These are phyloP conservation scores for Cadophora sp. DNA, from an alignment of 2,329 filamentous ascomycete species.

Conservation along the genomic window DNA sequence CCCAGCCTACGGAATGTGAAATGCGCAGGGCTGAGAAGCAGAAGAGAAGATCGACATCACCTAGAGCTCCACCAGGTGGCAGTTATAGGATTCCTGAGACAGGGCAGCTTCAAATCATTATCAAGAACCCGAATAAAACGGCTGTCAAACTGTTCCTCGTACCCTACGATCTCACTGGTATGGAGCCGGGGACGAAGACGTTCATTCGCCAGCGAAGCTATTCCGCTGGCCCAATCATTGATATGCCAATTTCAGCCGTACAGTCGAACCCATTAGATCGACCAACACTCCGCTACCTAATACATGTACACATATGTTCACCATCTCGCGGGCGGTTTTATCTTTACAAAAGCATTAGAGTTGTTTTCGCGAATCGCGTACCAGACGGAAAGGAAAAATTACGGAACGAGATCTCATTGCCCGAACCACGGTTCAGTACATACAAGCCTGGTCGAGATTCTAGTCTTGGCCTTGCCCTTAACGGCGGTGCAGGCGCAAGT, in stretches of 20 bases:
- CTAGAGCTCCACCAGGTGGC: constrained; percentile 79
- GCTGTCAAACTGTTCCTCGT: constrained; percentile 95
- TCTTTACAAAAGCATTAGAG: constrained; percentile 88
- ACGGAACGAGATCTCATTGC: constrained; percentile 86
- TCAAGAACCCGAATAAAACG: constrained; percentile 98
- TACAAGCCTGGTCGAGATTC: constrained; percentile 67
- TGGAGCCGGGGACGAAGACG: constrained; percentile 94
- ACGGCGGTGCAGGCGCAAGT: constrained; percentile 54
- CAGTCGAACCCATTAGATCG: constrained; percentile 58
- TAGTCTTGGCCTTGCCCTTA: constrained; percentile 33
- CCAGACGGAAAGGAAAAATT: constrained; percentile 95
- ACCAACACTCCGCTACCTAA: constrained; percentile 84
- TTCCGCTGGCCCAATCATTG: constrained; percentile 83
- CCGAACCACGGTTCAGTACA: constrained; percentile 83
- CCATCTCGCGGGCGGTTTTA: constrained; percentile 84
- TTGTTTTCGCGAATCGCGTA: constrained; percentile 96
- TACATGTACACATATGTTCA: constrained; percentile 93
- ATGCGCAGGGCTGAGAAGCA: constrained; percentile 59
- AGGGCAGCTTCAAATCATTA: constrained; percentile 93
- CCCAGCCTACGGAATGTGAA: constrained; percentile 44
- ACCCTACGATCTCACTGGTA: constrained; percentile 89
- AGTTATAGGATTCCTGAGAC: constrained; percentile 93
- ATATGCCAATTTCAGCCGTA: constrained; percentile 48
- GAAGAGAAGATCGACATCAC: constrained; percentile 64
- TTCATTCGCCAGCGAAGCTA: constrained; percentile 96